A percentile compares a stretch with the other conserved stretches of the same genome.
Evolutionary conservation across 225 moss, liverwort and hornwort species (phyloP).

Genomic region (Anthoceros angustus): DNA sequence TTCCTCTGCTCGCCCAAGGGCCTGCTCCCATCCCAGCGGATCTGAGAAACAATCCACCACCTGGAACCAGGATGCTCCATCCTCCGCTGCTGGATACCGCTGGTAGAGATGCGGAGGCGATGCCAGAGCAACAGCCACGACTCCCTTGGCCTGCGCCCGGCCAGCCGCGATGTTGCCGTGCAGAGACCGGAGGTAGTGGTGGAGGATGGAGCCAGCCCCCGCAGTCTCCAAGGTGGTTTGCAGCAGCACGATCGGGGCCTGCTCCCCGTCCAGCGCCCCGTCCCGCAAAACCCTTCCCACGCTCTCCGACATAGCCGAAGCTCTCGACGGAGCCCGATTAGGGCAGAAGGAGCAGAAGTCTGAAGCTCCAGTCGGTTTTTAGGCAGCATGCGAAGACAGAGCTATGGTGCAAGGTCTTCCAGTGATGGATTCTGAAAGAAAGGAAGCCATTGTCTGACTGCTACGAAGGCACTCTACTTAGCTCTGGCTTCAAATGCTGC

Average conservation of each 20-base stretch:
- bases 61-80: slow-evolving; percentile 32
- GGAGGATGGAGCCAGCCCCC: slow-evolving; percentile 32
- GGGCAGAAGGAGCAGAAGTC: too few relatives aligned
- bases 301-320: slow-evolving; percentile 48
- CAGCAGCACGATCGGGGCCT: slow-evolving; percentile 64
- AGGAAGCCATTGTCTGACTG: too few relatives aligned
- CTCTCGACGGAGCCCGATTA: neutral
- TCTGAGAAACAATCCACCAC: slow-evolving; percentile 78
- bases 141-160: slow-evolving; percentile 60
- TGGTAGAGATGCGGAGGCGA: slow-evolving; percentile 41
- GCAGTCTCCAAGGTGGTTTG: slow-evolving; percentile 54
- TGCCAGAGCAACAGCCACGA: slow-evolving; percentile 41
- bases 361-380: too few relatives aligned
- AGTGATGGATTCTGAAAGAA: too few relatives aligned
- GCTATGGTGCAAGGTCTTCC: too few relatives aligned
- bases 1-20: slow-evolving; percentile 14
- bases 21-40: slow-evolving; percentile 73
- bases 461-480: too few relatives aligned
- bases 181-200: slow-evolving; percentile 40
- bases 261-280: slow-evolving; percentile 59
- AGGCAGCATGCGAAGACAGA: too few relatives aligned
- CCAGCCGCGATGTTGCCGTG: slow-evolving; percentile 39
- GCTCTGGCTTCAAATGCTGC: too few relatives aligned
- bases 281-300: slow-evolving; percentile 71
- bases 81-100: slow-evolving; percentile 12